These are phyloP conservation scores for Macrotyloma uniflorum DNA, from an alignment of 306 rosid genomes.

Conservation along the genomic window DNA sequence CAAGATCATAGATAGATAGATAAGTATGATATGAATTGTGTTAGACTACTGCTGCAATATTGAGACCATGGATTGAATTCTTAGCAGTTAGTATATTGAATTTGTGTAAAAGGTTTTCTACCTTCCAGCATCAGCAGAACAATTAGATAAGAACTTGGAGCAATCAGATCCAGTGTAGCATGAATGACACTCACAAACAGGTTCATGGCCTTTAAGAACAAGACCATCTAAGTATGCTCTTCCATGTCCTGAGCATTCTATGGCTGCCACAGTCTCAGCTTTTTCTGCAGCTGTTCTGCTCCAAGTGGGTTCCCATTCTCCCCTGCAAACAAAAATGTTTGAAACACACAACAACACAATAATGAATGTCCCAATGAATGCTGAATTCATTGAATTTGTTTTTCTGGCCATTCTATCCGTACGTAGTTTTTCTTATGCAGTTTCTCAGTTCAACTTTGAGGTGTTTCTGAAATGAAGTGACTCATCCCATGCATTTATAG, in stretches of 20 bases:
- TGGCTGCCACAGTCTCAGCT: slow-evolving; percentile 55
- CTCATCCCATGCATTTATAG: not conserved
- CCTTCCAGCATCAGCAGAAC: slow-evolving; percentile 51
- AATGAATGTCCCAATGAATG: not conserved
- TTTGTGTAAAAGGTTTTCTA: not conserved
- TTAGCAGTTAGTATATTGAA: not conserved
- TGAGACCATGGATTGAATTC: not conserved
- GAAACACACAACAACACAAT: not conserved
- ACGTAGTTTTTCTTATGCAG: too few relatives aligned
- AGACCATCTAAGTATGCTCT: slow-evolving; percentile 60
- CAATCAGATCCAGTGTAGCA: slow-evolving; percentile 55
- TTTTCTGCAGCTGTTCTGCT: slow-evolving; percentile 48
- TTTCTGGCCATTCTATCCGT: slow-evolving; percentile 1
- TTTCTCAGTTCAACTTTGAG: not conserved
- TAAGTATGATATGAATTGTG: too few relatives aligned
- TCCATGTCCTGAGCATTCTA: slow-evolving; percentile 62
- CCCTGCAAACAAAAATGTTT: not conserved
- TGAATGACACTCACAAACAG: slow-evolving; percentile 57
- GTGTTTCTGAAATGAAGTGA: not conserved
- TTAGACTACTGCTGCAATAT: too few relatives aligned
- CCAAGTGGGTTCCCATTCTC: slow-evolving; percentile 46
- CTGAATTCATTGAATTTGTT: not conserved
- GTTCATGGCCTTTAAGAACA: slow-evolving; percentile 40
- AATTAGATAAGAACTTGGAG: slow-evolving; percentile 33
- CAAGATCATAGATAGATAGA: too few relatives aligned